A percentile compares a stretch with the other conserved stretches of the same genome.
Evolutionary conservation across 257 asterid genomes (phyloP).

Genomic region (Lycium ferocissimum): DNA sequence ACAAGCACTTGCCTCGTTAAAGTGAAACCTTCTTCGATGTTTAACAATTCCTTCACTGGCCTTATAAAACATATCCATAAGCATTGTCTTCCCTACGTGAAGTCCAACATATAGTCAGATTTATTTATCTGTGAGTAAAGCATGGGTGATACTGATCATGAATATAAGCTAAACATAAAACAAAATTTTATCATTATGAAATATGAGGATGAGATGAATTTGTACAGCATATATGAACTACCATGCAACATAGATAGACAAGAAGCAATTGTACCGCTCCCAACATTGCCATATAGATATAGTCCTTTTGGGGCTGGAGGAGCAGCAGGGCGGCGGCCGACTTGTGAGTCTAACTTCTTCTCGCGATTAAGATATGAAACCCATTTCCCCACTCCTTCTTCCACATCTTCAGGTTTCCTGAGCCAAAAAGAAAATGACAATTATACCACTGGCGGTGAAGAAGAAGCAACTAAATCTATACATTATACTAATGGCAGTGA

Average conservation of each 20-base stretch:
- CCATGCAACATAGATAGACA: constrained; percentile 32
- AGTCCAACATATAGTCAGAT: constrained; percentile 45
- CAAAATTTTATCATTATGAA: background rate
- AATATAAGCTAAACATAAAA: background rate
- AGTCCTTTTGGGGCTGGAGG: constrained; percentile 97
- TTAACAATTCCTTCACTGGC: constrained; percentile 87
- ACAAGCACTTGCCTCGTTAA: constrained; percentile 76
- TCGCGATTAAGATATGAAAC: constrained; percentile 96
- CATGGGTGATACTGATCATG: background rate
- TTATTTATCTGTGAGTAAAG: constrained; percentile 19
- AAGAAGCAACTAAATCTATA: constrained; percentile 27
- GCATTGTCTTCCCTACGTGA: constrained; percentile 94
- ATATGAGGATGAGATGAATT: constrained; percentile 15
- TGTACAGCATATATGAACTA: constrained; percentile 22
- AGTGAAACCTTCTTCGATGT: constrained; percentile 92
- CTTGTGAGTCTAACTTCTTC: constrained; percentile 74
- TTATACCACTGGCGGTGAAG: constrained; percentile 18
- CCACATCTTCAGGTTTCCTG: constrained; percentile 58
- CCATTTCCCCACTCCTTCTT: constrained; percentile 98
- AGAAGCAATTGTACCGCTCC: constrained; percentile 80
- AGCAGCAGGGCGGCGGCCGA: constrained; percentile 78
- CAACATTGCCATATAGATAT: constrained; percentile 91
- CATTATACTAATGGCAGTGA: background rate
- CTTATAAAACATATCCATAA: constrained; percentile 93
- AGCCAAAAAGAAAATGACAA: constrained; percentile 29